Conservation (phyloP, 169 alveolate species). For the Besnoitia besnoiti region DNA sequence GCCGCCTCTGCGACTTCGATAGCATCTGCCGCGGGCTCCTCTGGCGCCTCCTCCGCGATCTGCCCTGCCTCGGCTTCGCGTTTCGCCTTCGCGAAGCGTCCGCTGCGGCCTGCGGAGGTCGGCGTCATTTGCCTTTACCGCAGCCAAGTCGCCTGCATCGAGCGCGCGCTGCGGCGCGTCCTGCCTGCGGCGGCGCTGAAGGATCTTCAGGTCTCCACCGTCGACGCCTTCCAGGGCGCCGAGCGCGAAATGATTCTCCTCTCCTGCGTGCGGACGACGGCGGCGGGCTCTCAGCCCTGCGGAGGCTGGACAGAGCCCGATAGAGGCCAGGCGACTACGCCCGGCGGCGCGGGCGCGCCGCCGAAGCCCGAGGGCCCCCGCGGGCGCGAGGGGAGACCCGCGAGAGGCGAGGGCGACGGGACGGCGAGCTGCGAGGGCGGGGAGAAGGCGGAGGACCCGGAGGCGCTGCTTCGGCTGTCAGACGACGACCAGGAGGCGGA, state of each 20-base stretch:
- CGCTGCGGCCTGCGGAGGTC: slow-evolving; percentile 41
- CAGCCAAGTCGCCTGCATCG: slow-evolving; percentile 51
- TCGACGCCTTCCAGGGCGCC: slow-evolving; percentile 72
- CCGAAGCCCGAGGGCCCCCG: neutral
- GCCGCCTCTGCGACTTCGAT: neutral
- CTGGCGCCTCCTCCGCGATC: neutral
- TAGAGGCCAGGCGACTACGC: neutral
- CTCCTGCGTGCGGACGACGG: slow-evolving; percentile 63
- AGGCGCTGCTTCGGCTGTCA: neutral
- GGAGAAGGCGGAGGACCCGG: neutral
- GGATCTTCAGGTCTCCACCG: slow-evolving; percentile 59
- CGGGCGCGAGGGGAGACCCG: too few species aligned
- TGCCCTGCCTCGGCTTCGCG: neutral
- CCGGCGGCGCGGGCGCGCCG: neutral
- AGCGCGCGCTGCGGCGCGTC: neutral
- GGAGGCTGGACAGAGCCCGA: too few species aligned
- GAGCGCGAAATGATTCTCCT: slow-evolving; percentile 66
- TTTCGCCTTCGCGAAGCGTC: neutral
- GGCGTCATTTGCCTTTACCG: slow-evolving; percentile 65
- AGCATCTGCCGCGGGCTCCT: neutral
- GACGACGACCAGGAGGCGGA: neutral
- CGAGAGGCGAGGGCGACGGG: neutral
- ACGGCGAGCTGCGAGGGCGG: neutral
- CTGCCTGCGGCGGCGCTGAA: slow-evolving; percentile 32
- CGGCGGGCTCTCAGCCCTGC: neutral